These are phyloP conservation scores for Cerioporus squamosus DNA, from an alignment of 1,284 basidiomycete species.

Conservation along the genomic window DNA sequence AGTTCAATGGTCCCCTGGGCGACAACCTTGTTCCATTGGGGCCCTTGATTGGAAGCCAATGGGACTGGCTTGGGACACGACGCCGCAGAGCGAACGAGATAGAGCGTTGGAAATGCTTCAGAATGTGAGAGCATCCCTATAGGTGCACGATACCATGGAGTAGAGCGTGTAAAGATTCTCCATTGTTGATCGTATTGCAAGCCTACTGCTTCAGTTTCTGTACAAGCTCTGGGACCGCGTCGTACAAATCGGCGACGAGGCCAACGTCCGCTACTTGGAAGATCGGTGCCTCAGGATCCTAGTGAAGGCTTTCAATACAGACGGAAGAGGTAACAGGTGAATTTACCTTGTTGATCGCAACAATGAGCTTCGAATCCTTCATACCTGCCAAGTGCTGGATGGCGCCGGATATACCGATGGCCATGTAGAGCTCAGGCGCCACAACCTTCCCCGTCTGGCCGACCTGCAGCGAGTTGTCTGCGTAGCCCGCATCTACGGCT, in stretches of 20 bases:
- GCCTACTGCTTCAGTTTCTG: slow-evolving; percentile 70
- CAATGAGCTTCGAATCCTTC: slow-evolving; percentile 99
- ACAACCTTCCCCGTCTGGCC: slow-evolving; percentile 99
- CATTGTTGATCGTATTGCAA: background rate
- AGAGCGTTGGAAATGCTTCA: slow-evolving; percentile 14
- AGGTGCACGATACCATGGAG: background rate
- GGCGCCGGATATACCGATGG: slow-evolving; percentile 96
- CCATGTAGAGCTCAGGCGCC: slow-evolving; percentile 94
- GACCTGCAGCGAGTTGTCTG: slow-evolving; percentile 97
- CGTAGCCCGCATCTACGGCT: slow-evolving; percentile 98
- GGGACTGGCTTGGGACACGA: slow-evolving; percentile 32
- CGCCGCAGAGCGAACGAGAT: slow-evolving; percentile 26
- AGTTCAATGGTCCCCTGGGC: slow-evolving; percentile 26
- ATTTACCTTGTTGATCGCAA: slow-evolving; percentile 92
- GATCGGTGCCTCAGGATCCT: slow-evolving; percentile 98
- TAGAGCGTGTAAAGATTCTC: background rate
- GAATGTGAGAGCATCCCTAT: no score
- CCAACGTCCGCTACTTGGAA: slow-evolving; percentile 99
- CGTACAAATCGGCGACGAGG: slow-evolving; percentile 90
- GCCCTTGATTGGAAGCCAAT: slow-evolving; percentile 28
- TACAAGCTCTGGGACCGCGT: slow-evolving; percentile 86
- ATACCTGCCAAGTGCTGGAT: slow-evolving; percentile 99
- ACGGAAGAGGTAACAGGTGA: background rate
- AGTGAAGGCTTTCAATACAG: background rate
- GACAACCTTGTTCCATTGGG: slow-evolving; percentile 27